Percentiles rank a stretch among this genome's conserved stretches.
Conservation (phyloP, 768 basidiomycete genomes). For the Suillus spraguei region DNA sequence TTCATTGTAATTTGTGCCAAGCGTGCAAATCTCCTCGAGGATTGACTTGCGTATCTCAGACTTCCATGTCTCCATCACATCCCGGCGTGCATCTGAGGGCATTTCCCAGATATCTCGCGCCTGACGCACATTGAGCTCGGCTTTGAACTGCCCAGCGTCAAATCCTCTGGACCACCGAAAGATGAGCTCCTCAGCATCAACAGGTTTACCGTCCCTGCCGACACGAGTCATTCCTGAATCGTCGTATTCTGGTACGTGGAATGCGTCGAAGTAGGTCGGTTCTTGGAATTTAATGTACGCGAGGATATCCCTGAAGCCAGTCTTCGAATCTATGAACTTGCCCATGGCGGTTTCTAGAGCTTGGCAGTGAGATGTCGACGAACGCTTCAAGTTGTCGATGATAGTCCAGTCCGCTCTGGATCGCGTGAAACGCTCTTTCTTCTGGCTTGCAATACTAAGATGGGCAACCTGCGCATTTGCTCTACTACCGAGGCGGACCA, state of each 20-base stretch:
- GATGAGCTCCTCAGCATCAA: slow-evolving; percentile 46
- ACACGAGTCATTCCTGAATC: slow-evolving; percentile 49
- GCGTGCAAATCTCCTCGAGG: slow-evolving; percentile 35
- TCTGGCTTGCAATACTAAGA: slow-evolving; percentile 41
- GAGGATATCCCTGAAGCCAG: slow-evolving; percentile 37
- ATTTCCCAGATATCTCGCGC: slow-evolving; percentile 41
- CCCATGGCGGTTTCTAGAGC: slow-evolving; percentile 34
- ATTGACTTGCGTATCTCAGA: slow-evolving; percentile 36
- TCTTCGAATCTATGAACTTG: slow-evolving; percentile 24
- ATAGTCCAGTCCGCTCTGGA: slow-evolving; percentile 39
- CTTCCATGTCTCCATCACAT: slow-evolving; percentile 36
- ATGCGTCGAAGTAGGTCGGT: slow-evolving; percentile 45
- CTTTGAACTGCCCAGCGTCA: slow-evolving; percentile 46
- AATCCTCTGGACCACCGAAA: slow-evolving; percentile 48
- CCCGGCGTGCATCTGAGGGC: slow-evolving; percentile 29
- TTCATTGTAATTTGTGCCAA: slow-evolving; percentile 42
- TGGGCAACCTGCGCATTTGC: slow-evolving; percentile 48
- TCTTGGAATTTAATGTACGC: slow-evolving; percentile 55
- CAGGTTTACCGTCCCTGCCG: slow-evolving; percentile 38
- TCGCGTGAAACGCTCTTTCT: slow-evolving; percentile 22
- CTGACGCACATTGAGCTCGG: slow-evolving; percentile 23
- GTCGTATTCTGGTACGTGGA: slow-evolving; percentile 40
- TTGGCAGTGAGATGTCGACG: slow-evolving; percentile 10
- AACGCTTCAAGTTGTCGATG: slow-evolving; percentile 43
- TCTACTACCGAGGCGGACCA: slow-evolving; percentile 65